Percentiles rank a stretch among this genome's conserved stretches.
Evolutionary conservation across 140 eudicot species (phyloP).

Genomic region (Flaveria floridana): DNA sequence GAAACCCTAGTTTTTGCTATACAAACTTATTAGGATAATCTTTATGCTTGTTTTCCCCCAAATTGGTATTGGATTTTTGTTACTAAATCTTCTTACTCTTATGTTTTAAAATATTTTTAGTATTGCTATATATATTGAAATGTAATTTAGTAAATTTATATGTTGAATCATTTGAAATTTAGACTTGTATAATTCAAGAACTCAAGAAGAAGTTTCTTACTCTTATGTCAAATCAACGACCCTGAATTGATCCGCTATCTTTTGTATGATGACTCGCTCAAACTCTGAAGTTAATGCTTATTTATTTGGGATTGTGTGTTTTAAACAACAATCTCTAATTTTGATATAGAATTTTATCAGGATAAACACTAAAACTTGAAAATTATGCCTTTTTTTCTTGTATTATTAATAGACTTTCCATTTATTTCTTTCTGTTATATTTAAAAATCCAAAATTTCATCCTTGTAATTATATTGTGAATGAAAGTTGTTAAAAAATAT

Average conservation of each 20-base stretch:
- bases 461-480: background rate
- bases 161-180: no score
- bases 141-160: no score
- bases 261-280: background rate
- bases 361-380: background rate
- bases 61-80: no score
- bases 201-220: conserved; percentile 28
- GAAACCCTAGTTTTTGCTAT: background rate
- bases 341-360: conserved; percentile 6
- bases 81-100: no score
- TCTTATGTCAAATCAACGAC: background rate
- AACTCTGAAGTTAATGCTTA: background rate
- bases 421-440: background rate
- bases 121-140: no score
- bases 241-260: background rate
- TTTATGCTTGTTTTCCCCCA: background rate
- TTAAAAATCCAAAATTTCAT: background rate
- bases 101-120: no score
- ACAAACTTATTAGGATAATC: no score
- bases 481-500: background rate
- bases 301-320: background rate
- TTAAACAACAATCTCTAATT: background rate
- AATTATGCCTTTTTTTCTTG: background rate
- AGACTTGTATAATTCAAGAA: background rate
- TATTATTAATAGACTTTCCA: no score